Base-by-base conservation (phyloP, 208 protist genomes). In the Paratrypanosoma confusum region DNA sequence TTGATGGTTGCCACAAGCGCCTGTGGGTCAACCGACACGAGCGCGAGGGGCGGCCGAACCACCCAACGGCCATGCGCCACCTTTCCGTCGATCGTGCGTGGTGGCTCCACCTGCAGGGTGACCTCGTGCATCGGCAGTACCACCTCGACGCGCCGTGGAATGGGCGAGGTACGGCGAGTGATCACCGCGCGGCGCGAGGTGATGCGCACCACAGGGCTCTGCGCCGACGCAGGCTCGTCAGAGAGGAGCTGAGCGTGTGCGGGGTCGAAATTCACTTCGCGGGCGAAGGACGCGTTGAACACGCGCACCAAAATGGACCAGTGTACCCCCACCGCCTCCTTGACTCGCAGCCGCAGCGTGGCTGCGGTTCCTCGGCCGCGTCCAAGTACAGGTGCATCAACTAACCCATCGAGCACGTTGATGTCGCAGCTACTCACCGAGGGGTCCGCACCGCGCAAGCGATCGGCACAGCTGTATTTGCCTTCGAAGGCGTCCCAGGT, bases 101-200 rank as follows among this genome's bases (percentile, higher is more conserved):
- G 76, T 6, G 79, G 66, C 21, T 47, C 3, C 18, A 89, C 67
- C n/a, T 33, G 18, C 50, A 63, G 68, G 13, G 48, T 67, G 0
- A 55, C 57, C 22, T 50, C 55, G 54, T 86, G 65, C 83, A 92
- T 92, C 24, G 83, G 76, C 13, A 92, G 50, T 38, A 65, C 50
- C 5, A 88, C 38, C 5, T 34, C 25, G 3, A 86, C 44, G 23
- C 36, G 28, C 3, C 33, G 18, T 16, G 77, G 82, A 35, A 75
- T 65, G 29, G 45, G 52, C 1, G 64, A 49, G 29, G 75, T 53
- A 5, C 82, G 82, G 13, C 75, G 82, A 21, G 85, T 72, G 5
- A 91, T 50, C 6, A 85, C 24, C 3, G 69, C 67, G 5, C 51
- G 25, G 21, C 43, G 55, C 13, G 82, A 91, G 14, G 39, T 52